phyloP scores from a whole-genome alignment of 2,329 filamentous ascomycete genomes.

The Magnaporthales sp. region DNA sequence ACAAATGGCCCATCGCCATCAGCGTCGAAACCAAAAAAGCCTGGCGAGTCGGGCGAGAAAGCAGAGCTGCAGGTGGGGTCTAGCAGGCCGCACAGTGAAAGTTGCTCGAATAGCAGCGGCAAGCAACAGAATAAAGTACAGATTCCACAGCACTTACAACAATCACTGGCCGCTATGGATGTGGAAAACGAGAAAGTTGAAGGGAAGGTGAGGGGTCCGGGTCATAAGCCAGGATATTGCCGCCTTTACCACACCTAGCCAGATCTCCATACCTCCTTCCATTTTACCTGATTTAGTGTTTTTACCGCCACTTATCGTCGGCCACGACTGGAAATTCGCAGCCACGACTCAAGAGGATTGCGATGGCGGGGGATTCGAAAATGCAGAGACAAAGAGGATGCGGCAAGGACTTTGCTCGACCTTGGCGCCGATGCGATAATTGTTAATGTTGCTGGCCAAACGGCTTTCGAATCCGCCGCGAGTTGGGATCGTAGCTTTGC shows the following conservation, averaged over 20 bases:
- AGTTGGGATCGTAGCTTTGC: too few relatives aligned
- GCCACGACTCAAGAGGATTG: not conserved
- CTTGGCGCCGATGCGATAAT: too few relatives aligned
- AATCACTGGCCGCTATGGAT: not conserved
- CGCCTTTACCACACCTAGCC: not conserved
- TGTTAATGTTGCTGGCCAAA: too few relatives aligned
- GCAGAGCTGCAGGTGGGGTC: constrained; percentile 4
- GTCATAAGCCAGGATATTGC: not conserved
- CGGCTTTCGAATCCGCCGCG: too few relatives aligned
- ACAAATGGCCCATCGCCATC: constrained; percentile 4
- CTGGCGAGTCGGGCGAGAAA: not conserved
- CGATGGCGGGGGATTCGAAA: too few relatives aligned
- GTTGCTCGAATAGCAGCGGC: constrained; percentile 2
- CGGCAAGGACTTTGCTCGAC: too few relatives aligned
- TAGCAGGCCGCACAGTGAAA: constrained; percentile 5
- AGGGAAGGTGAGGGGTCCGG: not conserved
- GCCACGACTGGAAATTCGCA: not conserved
- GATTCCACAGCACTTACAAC: not conserved
- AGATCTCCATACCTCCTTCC: not conserved
- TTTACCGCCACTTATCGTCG: not conserved
- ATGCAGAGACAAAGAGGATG: too few relatives aligned
- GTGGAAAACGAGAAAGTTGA: not conserved
- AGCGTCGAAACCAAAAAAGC: constrained; percentile 6
- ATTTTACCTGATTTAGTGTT: not conserved
- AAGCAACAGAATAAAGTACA: not conserved